Percentiles rank a stretch among this genome's conserved stretches.
Evolutionary conservation across 306 rosid genomes (phyloP).

Genomic region (Medicago truncatula): MtrunA17r5.0-ANR NC_053042.1:33151501-33152000

Average conservation of each 20-base stretch:
- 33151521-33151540: conserved; percentile 81
- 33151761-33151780: neutral
- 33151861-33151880: no score
- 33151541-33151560: conserved; percentile 81
- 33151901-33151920: no score
- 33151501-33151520: conserved; percentile 56
- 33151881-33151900: no score
- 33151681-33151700: no score
- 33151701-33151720: neutral
- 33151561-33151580: conserved; percentile 72
- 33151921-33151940: no score
- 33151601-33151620: neutral
- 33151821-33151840: neutral
- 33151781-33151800: neutral
- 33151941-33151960: no score
- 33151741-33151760: neutral
- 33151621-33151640: no score
- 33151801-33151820: neutral
- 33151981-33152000: no score
- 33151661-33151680: no score
- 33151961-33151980: no score
- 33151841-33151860: neutral
- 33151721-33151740: neutral
- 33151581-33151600: conserved; percentile 50
- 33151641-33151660: no score